Base-by-base conservation (phyloP, 371 early-diverging fungal genomes). In the Lichtheimia ramosa region DNA sequence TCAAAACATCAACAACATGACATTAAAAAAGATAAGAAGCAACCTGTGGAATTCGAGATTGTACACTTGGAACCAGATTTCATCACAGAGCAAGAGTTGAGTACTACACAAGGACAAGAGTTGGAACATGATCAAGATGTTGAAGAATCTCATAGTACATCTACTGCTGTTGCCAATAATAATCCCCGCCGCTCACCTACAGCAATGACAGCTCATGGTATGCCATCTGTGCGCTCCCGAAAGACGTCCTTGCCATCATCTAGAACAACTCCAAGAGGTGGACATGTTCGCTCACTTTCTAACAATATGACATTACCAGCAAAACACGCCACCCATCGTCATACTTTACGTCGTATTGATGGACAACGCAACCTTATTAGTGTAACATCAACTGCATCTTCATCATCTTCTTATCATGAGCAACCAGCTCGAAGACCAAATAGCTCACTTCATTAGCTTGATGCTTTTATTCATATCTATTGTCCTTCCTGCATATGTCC, bases 341-440 rank as follows among this genome's bases (percentile, higher is more conserved):
- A 54, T 12, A 59, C 51, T 15, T 25, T 64, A 4, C 49, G 65
- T 27, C 56, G 65, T 54, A 57, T 58, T 18, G 56, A 20, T 21
- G 66, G 57, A 14, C 59, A 48, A 43, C 61, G 66, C 24, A 52
- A 61, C 54, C 24, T 66, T 34, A 23, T 50, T 41, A 58, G 48
- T 13, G 48, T 48, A 21, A 46, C n/a, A 18, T 21, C 46, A 46
- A 18, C 46, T 12, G n/a, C 46, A n/a, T n/a, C 46, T 1, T 46
- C 46, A 46, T 46, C 16, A 46, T 46, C 46, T 21, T 46, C 46
- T n/a, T 34, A 34, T 34, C 34, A 10, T 34, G 34, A 34, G 34
- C 34, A 6, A 34, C 10, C 34, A 4, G 34, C 34, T 34, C 34
- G 34, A 2, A 34, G 34, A 34, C 34, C 34, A 0, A 34, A 34